These are phyloP conservation scores for Debaryomyces sp. DNA, from an alignment of 1,139 yeast genomes.

Conservation along the genomic window DNA sequence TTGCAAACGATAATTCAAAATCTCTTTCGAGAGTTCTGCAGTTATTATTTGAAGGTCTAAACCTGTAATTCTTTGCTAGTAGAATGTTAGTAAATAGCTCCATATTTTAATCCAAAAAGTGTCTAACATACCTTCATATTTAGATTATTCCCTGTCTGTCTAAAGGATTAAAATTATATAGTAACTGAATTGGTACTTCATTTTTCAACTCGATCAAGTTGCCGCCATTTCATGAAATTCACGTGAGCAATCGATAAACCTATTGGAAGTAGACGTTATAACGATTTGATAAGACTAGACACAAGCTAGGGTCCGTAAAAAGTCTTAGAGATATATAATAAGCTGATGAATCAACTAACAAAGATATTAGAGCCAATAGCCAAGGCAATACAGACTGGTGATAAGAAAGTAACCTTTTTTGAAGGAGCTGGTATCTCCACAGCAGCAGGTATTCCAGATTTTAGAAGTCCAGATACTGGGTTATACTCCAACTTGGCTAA, in stretches of 20 bases:
- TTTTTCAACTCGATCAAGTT: constrained; percentile 1
- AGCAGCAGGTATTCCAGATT: constrained; percentile 92
- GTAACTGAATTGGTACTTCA: not conserved
- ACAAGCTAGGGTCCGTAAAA: not conserved
- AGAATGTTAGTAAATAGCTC: constrained; percentile 1
- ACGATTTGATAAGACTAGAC: not conserved
- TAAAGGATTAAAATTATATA: not conserved
- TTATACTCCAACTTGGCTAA: constrained; percentile 78
- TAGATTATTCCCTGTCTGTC: not conserved
- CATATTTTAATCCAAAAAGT: not conserved
- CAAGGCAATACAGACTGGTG: constrained; percentile 23
- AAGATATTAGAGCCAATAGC: constrained; percentile 21
- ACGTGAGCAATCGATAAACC: constrained; percentile 1
- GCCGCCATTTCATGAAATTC: constrained; percentile 5
- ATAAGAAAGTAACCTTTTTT: constrained; percentile 47
- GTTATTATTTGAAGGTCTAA: constrained; percentile 76
- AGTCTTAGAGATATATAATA: not conserved
- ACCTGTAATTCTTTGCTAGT: constrained; percentile 81
- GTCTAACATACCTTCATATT: constrained; percentile 13
- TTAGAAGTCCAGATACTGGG: constrained; percentile 90
- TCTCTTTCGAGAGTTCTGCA: constrained; percentile 58
- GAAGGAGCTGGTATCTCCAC: constrained; percentile 96
- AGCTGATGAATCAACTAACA: constrained; percentile 16
- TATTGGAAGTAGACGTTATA: not conserved
- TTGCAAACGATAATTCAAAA: constrained; percentile 72